These are phyloP conservation scores for Melanogaster broomeanus DNA, from an alignment of 768 basidiomycete genomes.

Conservation along the genomic window DNA sequence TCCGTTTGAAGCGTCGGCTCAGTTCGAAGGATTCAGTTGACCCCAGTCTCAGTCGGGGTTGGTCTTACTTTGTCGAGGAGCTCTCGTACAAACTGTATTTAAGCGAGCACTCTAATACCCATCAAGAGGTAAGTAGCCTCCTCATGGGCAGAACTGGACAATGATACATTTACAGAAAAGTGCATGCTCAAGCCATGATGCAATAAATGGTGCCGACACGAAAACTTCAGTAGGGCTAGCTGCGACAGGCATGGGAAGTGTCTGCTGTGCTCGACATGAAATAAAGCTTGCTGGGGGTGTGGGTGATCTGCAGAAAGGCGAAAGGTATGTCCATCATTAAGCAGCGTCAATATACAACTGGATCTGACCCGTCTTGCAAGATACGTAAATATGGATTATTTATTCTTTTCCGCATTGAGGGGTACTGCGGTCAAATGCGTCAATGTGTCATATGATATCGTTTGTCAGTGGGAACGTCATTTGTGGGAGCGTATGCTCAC, in stretches of 20 bases:
- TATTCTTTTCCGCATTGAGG: too few relatives aligned
- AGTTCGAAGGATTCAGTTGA: constrained; percentile 13
- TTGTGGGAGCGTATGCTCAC: constrained; percentile 4
- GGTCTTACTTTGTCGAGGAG: constrained; percentile 28
- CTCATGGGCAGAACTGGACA: not conserved
- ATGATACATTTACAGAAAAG: not conserved
- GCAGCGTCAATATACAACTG: too few relatives aligned
- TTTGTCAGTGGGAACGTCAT: constrained; percentile 11
- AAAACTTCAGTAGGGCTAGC: not conserved
- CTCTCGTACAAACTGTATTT: constrained; percentile 18
- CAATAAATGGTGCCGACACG: not conserved
- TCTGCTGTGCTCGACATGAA: constrained; percentile 9
- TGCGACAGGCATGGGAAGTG: constrained; percentile 1
- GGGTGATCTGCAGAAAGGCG: constrained; percentile 13
- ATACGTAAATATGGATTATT: not conserved
- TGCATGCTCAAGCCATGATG: not conserved
- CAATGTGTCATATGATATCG: constrained; percentile 19
- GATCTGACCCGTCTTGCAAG: too few relatives aligned
- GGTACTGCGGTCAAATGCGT: constrained; percentile 1
- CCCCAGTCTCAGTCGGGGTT: constrained; percentile 21
- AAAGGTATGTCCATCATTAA: constrained; percentile 9
- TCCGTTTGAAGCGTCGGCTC: constrained; percentile 22
- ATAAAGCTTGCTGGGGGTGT: constrained; percentile 7
- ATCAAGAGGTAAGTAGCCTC: constrained; percentile 18
- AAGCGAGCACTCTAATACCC: not conserved